These are phyloP conservation scores for Coemansia sp. DNA, from an alignment of 192 early-diverging fungal species.

Conservation along the genomic window DNA sequence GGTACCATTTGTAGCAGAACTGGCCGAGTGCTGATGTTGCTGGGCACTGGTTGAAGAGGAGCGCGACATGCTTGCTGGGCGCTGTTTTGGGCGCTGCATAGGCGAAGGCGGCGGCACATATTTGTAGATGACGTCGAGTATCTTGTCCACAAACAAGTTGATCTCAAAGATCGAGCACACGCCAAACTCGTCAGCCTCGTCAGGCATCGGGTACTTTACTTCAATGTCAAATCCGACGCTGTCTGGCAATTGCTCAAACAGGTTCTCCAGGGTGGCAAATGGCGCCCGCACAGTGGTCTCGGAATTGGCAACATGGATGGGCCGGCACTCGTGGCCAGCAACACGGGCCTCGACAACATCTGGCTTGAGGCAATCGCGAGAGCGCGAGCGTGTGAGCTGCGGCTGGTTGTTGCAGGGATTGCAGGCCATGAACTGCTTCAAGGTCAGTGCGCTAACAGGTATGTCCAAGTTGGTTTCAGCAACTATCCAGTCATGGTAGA, in stretches of 20 bases:
- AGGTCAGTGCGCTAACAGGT: constrained; percentile 65
- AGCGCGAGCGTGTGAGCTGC: constrained; percentile 13
- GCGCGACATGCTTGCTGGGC: constrained; percentile 5
- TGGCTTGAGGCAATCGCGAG: constrained; percentile 20
- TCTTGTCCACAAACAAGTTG: constrained; percentile 83
- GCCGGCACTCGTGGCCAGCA: constrained; percentile 7
- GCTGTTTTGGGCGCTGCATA: background rate
- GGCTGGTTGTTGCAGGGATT: constrained; percentile 41
- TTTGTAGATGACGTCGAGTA: constrained; percentile 73
- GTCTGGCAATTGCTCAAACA: constrained; percentile 72
- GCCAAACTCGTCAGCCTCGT: constrained; percentile 79
- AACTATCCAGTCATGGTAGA: constrained; percentile 93
- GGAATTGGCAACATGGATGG: constrained; percentile 75
- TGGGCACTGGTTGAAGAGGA: background rate
- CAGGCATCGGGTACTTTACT: constrained; percentile 92
- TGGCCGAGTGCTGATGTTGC: background rate
- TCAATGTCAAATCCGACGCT: constrained; percentile 91
- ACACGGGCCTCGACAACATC: background rate
- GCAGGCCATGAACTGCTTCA: constrained; percentile 67
- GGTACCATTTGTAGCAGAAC: background rate
- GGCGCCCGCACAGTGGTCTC: constrained; percentile 81
- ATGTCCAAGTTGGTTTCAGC: constrained; percentile 71
- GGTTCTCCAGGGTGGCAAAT: constrained; percentile 80
- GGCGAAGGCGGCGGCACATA: constrained; percentile 16
- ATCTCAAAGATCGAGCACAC: constrained; percentile 72